Evolutionary conservation across 441 rosid species (phyloP).

Genomic region (Adansonia grandidieri): DNA sequence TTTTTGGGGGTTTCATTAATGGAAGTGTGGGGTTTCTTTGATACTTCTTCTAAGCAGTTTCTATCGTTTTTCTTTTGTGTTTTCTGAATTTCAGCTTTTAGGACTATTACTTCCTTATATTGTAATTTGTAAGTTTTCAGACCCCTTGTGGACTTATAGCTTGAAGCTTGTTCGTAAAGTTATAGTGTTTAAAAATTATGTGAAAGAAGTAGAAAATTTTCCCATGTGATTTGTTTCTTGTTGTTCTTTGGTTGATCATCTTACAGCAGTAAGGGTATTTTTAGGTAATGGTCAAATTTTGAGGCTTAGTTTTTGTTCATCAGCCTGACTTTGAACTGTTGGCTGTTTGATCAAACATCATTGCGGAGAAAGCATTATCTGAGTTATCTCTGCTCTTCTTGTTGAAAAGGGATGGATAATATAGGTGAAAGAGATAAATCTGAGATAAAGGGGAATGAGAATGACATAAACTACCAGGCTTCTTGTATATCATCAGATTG

Average conservation of each 20-base stretch:
- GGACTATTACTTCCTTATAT: slow-evolving; percentile 26
- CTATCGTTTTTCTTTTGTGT: slow-evolving; percentile 16
- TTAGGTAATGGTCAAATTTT: slow-evolving; percentile 31
- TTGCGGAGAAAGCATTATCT: slow-evolving; percentile 31
- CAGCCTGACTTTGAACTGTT: slow-evolving; percentile 22
- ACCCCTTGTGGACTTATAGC: background rate
- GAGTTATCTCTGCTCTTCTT: slow-evolving; percentile 29
- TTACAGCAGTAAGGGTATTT: slow-evolving; percentile 25
- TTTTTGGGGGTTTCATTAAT: slow-evolving; percentile 30
- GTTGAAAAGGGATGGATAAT: slow-evolving; percentile 61
- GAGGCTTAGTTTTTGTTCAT: slow-evolving; percentile 18
- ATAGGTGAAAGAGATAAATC: slow-evolving; percentile 64
- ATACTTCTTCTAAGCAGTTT: slow-evolving; percentile 24
- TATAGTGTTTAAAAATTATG: slow-evolving; percentile 5
- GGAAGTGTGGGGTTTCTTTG: slow-evolving; percentile 24
- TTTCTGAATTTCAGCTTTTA: slow-evolving; percentile 33
- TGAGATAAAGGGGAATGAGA: slow-evolving; percentile 57
- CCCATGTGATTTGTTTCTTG: slow-evolving; percentile 25
- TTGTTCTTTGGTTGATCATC: slow-evolving; percentile 30
- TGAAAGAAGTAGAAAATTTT: slow-evolving; percentile 13
- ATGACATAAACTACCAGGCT: slow-evolving; percentile 48
- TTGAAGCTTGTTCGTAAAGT: slow-evolving; percentile 28
- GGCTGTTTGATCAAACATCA: slow-evolving; percentile 23
- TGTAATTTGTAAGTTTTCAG: slow-evolving; percentile 26
- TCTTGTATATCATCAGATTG: slow-evolving; percentile 56